Percentiles rank a stretch among this genome's conserved stretches.
phyloP scores from a whole-genome alignment of 805 yeast species.

The Teunomyces panamensis region DNA sequence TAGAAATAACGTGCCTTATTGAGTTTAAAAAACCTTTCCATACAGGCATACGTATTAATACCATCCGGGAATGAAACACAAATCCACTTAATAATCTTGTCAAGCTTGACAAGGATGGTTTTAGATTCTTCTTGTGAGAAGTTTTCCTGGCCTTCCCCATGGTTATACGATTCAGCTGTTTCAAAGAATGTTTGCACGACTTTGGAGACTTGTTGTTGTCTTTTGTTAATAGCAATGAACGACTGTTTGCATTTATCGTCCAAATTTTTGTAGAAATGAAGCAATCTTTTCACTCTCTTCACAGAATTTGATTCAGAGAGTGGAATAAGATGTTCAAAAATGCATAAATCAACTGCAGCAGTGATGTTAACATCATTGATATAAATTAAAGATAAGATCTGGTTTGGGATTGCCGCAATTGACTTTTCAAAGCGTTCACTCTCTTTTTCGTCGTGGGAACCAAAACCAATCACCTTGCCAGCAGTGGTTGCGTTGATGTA shows the following conservation, averaged over 20 bases:
- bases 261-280: constrained; percentile 47
- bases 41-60: constrained; percentile 44
- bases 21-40: constrained; percentile 51
- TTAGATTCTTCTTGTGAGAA: not conserved
- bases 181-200: constrained; percentile 50
- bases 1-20: constrained; percentile 60
- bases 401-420: constrained; percentile 58
- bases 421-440: constrained; percentile 25
- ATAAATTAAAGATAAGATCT: constrained; percentile 62
- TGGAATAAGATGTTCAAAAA: constrained; percentile 64
- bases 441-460: constrained; percentile 21
- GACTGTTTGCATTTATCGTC: constrained; percentile 60
- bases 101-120: constrained; percentile 34
- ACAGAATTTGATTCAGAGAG: constrained; percentile 40
- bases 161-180: constrained; percentile 42
- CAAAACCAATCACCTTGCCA: constrained; percentile 27
- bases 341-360: constrained; percentile 55
- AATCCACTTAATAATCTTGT: constrained; percentile 62
- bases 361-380: constrained; percentile 70
- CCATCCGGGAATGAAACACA: constrained; percentile 54
- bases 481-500: constrained; percentile 26
- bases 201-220: constrained; percentile 61
- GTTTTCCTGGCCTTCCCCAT: constrained; percentile 17
- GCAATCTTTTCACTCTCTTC: constrained; percentile 51
- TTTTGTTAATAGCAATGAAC: constrained; percentile 62